Base-by-base conservation (phyloP, 345 rosid genomes). In the Cardamine occulta region DNA sequence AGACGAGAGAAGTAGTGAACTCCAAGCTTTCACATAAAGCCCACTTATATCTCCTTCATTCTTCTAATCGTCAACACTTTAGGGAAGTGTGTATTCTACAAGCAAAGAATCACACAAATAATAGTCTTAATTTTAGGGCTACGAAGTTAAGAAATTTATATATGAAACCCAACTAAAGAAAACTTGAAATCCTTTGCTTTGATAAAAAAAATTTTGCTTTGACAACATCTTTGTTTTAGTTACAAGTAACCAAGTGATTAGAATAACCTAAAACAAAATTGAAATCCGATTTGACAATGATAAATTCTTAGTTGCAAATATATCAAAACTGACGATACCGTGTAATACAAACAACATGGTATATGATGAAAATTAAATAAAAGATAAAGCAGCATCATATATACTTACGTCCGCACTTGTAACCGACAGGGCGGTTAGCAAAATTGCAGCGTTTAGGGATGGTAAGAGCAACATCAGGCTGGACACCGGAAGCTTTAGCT, bases 361-460 rank as follows among this genome's bases (percentile, higher is more conserved):
- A 52, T 21, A 52, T 52, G 0, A 23, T 52, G 57, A 23, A 23
- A 26, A 3, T 2, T 26, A 26, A 26, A 26, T 14, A 14, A 14
- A 34, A 23, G 26, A 42, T 5, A 32, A 60, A 32, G 10, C 63
- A 61, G 53, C 28, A 26, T 26, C 28, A 37, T 34, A 28, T 4
- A 2, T 15, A 64, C 19, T 17, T 59, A 67, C 96, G 85, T 87
- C 96, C 96, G 44, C 97, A 94, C 77, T 89, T 82, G 88, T 86
- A 89, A 74, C 97, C 97, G 11, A 86, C 84, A 13, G 97, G 97
- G 32, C 93, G 92, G 81, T 87, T 84, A 39, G 84, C 82, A 39
- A 94, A 73, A 85, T 88, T 86, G 89, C 97, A 91, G n/a, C 95
- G 89, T 55, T 94, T 88, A 12, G 98, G 97, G 62, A 94, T 87